Evolutionary conservation across 1,139 yeast genomes (phyloP), one percentile per base, ranked within the genome.

Genomic region (Scheffersomyces stambukii): DNA sequence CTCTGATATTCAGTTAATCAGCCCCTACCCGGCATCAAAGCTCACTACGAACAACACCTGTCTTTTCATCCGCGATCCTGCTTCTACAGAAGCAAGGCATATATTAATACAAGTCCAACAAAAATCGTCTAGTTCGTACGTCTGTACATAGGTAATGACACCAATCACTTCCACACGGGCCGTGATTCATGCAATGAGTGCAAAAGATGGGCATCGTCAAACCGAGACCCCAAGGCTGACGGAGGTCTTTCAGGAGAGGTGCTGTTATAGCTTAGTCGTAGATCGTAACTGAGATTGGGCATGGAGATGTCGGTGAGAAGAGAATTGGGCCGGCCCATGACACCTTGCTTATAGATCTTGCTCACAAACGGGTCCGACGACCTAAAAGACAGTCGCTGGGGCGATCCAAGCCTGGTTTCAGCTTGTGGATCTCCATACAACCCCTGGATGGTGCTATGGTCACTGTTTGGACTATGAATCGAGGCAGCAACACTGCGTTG

Each of bases 231-330:
- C 16, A 59, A 48, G 2, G 66, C 50, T 3, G 64, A 55, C 5
- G 43, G 32, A 2, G 65, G 66, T 28, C 64, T 40, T 19, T 59
- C 65, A 2, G 65, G 64, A 1, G 66, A 57, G 6, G 64, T 50
- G 4, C 56, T 48, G 27, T 46, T 38, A 38, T 49, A 52, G 25
- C 36, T 36, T 19, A 38, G 23, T 19, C 35, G 32, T 23, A 29
- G 29, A 10, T 35, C 29, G 24, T 27, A 36, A 10, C 34, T 27
- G 22, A 39, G 31, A 26, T 39, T 39, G 4, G 43, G 43, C 14
- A 36, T 31, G 17, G 29, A 32, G 29, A 32, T 37, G 21, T 37
- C 41, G 26, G 30, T 31, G 15, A 37, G 25, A 21, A 33, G 30
- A 3, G 37, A 37, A 21, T 31, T 33, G 21, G 41, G 40, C 28